Percentiles rank a stretch among this genome's conserved stretches.
phyloP scores from a whole-genome alignment of 805 yeast genomes.

The Debaryomyces castellii region DNA sequence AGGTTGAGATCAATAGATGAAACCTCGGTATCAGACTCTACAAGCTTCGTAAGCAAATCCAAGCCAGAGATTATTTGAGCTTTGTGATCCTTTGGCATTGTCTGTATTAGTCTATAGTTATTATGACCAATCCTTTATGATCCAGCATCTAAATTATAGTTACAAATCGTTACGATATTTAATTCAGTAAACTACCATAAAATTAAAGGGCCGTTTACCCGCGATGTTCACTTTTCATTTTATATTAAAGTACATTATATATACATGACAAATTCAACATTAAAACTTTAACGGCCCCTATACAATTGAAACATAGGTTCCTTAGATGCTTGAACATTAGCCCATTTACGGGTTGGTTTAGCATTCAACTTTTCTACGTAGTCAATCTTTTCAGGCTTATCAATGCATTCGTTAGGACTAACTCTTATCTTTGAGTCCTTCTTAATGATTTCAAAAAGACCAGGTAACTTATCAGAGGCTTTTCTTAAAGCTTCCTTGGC shows the following conservation, averaged over 20 bases:
- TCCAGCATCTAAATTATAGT: too few relatives aligned
- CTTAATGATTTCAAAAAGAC: constrained; percentile 81
- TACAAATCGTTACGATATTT: too few relatives aligned
- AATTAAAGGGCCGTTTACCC: too few relatives aligned
- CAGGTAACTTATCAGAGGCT: constrained; percentile 91
- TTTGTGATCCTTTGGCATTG: neutral
- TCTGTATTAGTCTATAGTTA: neutral
- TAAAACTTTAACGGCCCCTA: constrained; percentile 53
- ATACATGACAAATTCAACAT: neutral
- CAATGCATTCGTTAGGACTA: constrained; percentile 58
- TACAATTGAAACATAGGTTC: constrained; percentile 54
- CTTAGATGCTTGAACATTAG: constrained; percentile 52
- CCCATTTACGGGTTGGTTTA: constrained; percentile 65
- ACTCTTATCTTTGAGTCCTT: constrained; percentile 65
- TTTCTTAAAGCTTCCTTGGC: constrained; percentile 89
- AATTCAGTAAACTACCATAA: too few relatives aligned
- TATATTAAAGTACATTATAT: neutral
- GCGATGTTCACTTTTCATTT: neutral
- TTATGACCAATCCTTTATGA: neutral
- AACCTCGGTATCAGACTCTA: constrained; percentile 42
- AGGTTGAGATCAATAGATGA: constrained; percentile 47
- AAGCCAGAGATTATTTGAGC: constrained; percentile 22
- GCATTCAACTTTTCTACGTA: constrained; percentile 52
- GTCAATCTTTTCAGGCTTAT: constrained; percentile 48
- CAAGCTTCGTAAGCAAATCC: constrained; percentile 25